Conservation (phyloP, 1,139 yeast genomes). For the Geotrichum histeridarum region DNA sequence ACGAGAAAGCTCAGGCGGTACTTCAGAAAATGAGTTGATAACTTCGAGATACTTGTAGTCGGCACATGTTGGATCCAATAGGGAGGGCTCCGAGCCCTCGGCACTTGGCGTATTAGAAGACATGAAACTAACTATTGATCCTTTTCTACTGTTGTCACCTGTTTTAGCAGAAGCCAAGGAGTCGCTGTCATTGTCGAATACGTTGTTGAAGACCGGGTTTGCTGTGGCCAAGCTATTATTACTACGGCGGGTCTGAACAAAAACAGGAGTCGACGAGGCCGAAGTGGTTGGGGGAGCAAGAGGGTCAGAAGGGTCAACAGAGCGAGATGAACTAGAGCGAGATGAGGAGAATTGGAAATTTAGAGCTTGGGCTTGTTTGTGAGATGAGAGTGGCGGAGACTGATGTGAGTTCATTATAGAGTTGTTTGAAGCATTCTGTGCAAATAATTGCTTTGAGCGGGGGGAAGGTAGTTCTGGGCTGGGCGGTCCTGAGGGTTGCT, state of each 20-base stretch:
- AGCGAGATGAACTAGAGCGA: background rate
- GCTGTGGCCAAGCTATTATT: background rate
- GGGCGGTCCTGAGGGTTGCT: background rate
- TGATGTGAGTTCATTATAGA: background rate
- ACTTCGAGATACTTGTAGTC: slow-evolving; percentile 24
- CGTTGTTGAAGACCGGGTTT: slow-evolving; percentile 16
- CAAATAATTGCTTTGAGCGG: background rate
- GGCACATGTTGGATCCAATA: slow-evolving; percentile 12
- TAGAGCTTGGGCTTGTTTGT: background rate
- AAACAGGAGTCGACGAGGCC: slow-evolving; percentile 8
- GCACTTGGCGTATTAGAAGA: slow-evolving; percentile 16
- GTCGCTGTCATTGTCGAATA: slow-evolving; percentile 12
- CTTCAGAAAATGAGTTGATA: slow-evolving; percentile 3
- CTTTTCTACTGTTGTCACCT: slow-evolving; percentile 21
- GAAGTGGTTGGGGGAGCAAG: slow-evolving; percentile 12
- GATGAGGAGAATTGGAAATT: slow-evolving; percentile 1
- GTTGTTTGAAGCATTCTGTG: background rate
- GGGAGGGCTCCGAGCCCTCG: slow-evolving; percentile 17
- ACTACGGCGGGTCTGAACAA: slow-evolving; percentile 13
- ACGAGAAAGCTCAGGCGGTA: slow-evolving; percentile 22
- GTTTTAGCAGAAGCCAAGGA: slow-evolving; percentile 3
- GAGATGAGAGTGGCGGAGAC: background rate
- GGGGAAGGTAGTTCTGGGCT: background rate
- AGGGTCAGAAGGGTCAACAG: slow-evolving; percentile 18
- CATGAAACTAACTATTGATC: slow-evolving; percentile 24